Percentiles rank a stretch among this genome's conserved stretches.
These are phyloP conservation scores for Calophaca sinica DNA, from an alignment of 306 rosid genomes.

Conservation along the genomic window DNA sequence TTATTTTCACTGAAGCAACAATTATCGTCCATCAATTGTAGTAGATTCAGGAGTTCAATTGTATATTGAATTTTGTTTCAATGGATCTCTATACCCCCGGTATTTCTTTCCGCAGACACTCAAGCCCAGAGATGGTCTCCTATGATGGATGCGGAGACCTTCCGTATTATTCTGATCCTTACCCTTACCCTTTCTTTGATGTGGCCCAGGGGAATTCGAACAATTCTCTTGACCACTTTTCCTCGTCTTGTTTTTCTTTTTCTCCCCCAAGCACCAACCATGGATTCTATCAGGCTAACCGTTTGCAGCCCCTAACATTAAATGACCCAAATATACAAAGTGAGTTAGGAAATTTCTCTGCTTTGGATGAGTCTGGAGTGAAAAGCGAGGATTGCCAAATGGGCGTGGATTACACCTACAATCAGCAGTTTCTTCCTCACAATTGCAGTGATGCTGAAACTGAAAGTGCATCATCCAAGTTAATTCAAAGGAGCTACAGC, in stretches of 20 bases:
- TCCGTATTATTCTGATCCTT: not conserved
- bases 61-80: conserved; percentile 38
- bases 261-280: conserved; percentile 51
- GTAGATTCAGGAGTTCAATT: conserved; percentile 16
- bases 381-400: conserved; percentile 62
- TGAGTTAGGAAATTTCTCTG: conserved; percentile 25
- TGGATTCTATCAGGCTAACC: no score
- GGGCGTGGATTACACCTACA: conserved; percentile 42
- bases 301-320: conserved; percentile 28
- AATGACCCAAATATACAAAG: no score
- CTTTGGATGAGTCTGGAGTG: conserved; percentile 49
- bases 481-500: conserved; percentile 73
- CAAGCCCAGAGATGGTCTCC: conserved; percentile 45
- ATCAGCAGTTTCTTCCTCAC: conserved; percentile 42
- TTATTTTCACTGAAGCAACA: not conserved
- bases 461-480: conserved; percentile 50
- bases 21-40: not conserved
- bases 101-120: conserved; percentile 40
- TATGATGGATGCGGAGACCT: conserved; percentile 16
- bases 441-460: conserved; percentile 48
- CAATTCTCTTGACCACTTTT: conserved; percentile 43
- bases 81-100: conserved; percentile 68
- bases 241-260: conserved; percentile 45
- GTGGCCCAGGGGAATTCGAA: conserved; percentile 45
- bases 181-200: conserved; percentile 56